These are phyloP conservation scores for Scheffersomyces lignosus DNA, from an alignment of 805 yeast genomes.

Conservation along the genomic window DNA sequence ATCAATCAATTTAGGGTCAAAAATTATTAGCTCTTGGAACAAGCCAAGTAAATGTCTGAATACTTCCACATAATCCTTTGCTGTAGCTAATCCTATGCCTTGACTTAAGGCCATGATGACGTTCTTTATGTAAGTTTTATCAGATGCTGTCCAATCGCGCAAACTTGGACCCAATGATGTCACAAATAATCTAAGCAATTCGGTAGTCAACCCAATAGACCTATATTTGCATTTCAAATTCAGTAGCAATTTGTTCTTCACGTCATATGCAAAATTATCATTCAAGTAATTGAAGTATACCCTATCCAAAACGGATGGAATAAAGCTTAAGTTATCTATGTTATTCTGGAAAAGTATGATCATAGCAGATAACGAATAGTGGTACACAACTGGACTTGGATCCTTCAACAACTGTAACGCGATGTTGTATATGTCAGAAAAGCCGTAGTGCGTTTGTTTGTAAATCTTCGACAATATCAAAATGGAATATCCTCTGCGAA, in stretches of 20 bases:
- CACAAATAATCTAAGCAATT: conserved; percentile 28
- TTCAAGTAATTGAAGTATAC: conserved; percentile 33
- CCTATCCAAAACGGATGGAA: conserved; percentile 38
- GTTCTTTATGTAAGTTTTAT: conserved; percentile 23
- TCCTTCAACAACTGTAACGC: conserved; percentile 63
- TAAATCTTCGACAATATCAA: conserved; percentile 31
- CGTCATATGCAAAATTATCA: conserved; percentile 38
- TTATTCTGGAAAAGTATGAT: conserved; percentile 57
- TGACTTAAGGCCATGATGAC: conserved; percentile 27
- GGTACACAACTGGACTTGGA: conserved; percentile 83
- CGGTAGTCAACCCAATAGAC: conserved; percentile 22
- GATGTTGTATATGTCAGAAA: conserved; percentile 52
- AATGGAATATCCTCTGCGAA: conserved; percentile 48
- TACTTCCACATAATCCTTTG: conserved; percentile 26
- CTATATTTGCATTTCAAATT: conserved; percentile 35
- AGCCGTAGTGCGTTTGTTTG: conserved; percentile 26
- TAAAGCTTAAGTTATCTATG: conserved; percentile 42
- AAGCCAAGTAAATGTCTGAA: conserved; percentile 23
- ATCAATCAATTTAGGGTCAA: conserved; percentile 35
- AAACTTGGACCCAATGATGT: conserved; percentile 42
- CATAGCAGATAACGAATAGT: conserved; percentile 66
- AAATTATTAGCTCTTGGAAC: conserved; percentile 39
- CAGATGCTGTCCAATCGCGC: conserved; percentile 17
- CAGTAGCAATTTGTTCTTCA: conserved; percentile 31
- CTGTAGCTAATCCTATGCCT: conserved; percentile 32